Percentiles rank a stretch among this genome's conserved stretches.
Conservation (phyloP, 257 asterid genomes). For the Parsonsia alboflavescens region DNA sequence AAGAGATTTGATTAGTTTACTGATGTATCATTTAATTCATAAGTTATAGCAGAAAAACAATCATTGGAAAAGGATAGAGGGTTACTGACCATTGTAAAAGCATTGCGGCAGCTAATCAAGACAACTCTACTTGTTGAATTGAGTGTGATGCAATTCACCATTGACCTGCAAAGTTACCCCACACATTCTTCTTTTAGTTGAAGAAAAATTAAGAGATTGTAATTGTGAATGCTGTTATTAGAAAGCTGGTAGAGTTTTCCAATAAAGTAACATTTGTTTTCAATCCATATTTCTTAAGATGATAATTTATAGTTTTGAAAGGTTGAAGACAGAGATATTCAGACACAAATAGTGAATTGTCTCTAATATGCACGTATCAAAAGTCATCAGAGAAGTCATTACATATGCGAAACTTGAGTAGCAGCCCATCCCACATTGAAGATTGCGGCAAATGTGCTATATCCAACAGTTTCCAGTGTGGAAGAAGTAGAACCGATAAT, state of each 20-base stretch:
- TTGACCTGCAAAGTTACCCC: conserved; percentile 53
- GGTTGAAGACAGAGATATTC: not conserved
- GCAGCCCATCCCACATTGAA: conserved; percentile 97
- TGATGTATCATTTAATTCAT: not conserved
- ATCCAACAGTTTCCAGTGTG: conserved; percentile 52
- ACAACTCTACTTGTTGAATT: conserved; percentile 88
- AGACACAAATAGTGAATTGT: not conserved
- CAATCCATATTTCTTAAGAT: not conserved
- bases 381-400: conserved; percentile 16
- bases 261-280: not conserved
- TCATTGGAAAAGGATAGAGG: conserved; percentile 17
- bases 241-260: not conserved
- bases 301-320: not conserved
- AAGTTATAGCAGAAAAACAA: not conserved
- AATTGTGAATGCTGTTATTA: not conserved
- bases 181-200: not conserved
- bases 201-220: not conserved
- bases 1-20: conserved; percentile 4
- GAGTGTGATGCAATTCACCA: conserved; percentile 97
- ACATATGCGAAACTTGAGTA: conserved; percentile 97
- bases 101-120: conserved; percentile 92
- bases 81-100: conserved; percentile 78
- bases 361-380: not conserved
- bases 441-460: conserved; percentile 77
- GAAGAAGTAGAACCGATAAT: conserved; percentile 58